A percentile compares a stretch with the other conserved stretches of the same genome.
Conservation (phyloP, 2,329 filamentous ascomycete genomes). For the Calonectria pauciramosa region DNA sequence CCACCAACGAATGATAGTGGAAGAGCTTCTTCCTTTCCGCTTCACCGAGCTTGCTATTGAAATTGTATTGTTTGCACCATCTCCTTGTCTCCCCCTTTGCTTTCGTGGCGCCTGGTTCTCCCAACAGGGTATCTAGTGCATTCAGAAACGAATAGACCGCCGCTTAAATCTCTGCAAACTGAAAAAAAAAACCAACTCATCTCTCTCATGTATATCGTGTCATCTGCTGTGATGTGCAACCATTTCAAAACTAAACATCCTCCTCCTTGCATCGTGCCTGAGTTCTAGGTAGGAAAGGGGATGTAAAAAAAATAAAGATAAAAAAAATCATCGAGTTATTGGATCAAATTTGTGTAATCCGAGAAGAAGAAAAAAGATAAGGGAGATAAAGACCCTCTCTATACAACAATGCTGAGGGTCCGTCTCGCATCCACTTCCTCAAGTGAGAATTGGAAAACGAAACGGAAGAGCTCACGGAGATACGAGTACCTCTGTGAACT, state of each 20-base stretch:
- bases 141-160: constrained; percentile 46
- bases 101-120: constrained; percentile 33
- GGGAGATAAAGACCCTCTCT: neutral
- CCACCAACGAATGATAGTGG: constrained; percentile 24
- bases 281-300: constrained; percentile 28
- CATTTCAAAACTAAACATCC: constrained; percentile 20
- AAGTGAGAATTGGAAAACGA: constrained; percentile 87
- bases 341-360: constrained; percentile 5
- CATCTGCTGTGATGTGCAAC: constrained; percentile 29
- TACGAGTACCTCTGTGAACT: constrained; percentile 79
- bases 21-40: constrained; percentile 2
- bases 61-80: constrained; percentile 3
- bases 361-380: constrained; percentile 29
- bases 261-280: constrained; percentile 25
- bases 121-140: constrained; percentile 48
- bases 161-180: constrained; percentile 36
- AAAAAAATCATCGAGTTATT: neutral
- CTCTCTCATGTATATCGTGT: constrained; percentile 30
- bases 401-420: constrained; percentile 71
- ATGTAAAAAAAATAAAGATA: constrained; percentile 14
- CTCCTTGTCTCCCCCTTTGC: neutral
- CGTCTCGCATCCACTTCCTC: constrained; percentile 82
- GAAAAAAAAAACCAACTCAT: constrained; percentile 14
- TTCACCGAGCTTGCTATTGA: neutral
- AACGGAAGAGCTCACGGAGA: constrained; percentile 83